Evolutionary conservation across 1,284 basidiomycete genomes (phyloP), one percentile per base, ranked within the genome.

Genomic region (Ustilago esculenta): DNA sequence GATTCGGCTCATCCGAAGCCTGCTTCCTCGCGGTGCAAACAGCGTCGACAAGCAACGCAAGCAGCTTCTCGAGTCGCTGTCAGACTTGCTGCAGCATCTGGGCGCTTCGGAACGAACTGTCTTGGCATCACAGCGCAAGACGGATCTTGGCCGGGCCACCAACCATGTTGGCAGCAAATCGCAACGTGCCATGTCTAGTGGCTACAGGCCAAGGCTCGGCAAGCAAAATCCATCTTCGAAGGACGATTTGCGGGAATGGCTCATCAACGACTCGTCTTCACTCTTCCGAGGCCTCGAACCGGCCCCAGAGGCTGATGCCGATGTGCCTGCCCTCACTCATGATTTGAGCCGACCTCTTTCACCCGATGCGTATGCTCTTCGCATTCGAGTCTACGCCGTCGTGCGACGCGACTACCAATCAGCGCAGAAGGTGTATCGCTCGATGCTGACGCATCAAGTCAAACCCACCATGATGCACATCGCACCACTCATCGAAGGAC

Each of bases 321-420:
- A 39, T 4, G n/a, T 25, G 14, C n/a, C 44, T 21, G 59, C 46
- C 4, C 24, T 54, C 9, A 17, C 21, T 2, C 37, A 50, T 12
- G 54, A 71, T 20, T 51, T 72, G 5, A 37, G 23, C 4, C 39
- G 41, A 23, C 58, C 63, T 6, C 52, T 72, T 3, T 48, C 51
- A 10, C 29, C 52, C 1, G 53, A 32, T 34, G 72, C 55, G 1
- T 74, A 74, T 34, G 68, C 72, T 11, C 37, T 74, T 46, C 52
- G 69, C 8, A 52, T 74, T 24, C 56, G 68, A 11, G 69, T 74
- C n/a, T 63, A 65, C 42, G 68, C 69, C 2, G 69, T 72, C 8
- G 34, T 72, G 7, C 50, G 72, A 7, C 42, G 54, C 10, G 72
- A 74, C 36, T 54, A 55, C 35, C 52, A 44, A 9, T 52, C 69